A percentile compares a stretch with the other conserved stretches of the same genome.
Conservation (phyloP, 768 basidiomycete genomes). For the Boletales sp. region DNA sequence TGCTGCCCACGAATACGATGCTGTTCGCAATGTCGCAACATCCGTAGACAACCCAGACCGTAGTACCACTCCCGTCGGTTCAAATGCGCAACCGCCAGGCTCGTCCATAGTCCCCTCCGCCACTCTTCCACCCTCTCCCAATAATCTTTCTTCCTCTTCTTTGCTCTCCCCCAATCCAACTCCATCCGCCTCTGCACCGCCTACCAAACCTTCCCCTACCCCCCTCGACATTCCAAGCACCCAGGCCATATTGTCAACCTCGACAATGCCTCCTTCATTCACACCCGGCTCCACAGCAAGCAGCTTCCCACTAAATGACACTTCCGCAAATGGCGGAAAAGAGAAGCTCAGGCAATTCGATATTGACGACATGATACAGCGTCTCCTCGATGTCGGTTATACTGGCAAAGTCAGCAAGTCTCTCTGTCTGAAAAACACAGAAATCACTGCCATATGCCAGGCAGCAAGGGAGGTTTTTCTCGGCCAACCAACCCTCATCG, state of each 20-base stretch:
- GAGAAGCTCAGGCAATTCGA: slow-evolving; percentile 73
- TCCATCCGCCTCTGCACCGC: slow-evolving; percentile 11
- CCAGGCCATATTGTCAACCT: slow-evolving; percentile 80
- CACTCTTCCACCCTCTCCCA: slow-evolving; percentile 36
- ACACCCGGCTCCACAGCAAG: slow-evolving; percentile 49
- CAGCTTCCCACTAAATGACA: slow-evolving; percentile 36
- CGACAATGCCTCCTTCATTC: slow-evolving; percentile 45
- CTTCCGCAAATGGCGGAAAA: slow-evolving; percentile 43
- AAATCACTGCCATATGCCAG: slow-evolving; percentile 91
- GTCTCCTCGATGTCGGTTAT: slow-evolving; percentile 94
- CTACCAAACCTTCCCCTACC: slow-evolving; percentile 41
- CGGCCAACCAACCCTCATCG: slow-evolving; percentile 93
- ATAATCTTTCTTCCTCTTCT: slow-evolving; percentile 39
- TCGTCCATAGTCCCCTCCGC: slow-evolving; percentile 31
- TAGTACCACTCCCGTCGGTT: slow-evolving; percentile 37
- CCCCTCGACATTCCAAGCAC: slow-evolving; percentile 78
- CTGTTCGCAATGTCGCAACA: slow-evolving; percentile 31
- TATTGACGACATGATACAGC: slow-evolving; percentile 97
- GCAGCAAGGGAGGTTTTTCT: slow-evolving; percentile 96
- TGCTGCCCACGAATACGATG: slow-evolving; percentile 33
- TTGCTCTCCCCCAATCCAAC: slow-evolving; percentile 26
- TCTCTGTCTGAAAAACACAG: slow-evolving; percentile 90
- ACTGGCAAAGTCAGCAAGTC: slow-evolving; percentile 98
- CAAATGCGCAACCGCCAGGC: slow-evolving; percentile 34
- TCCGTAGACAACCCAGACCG: slow-evolving; percentile 31